phyloP scores from a whole-genome alignment of 257 asterid species.

The Fraxinus excelsior region DNA sequence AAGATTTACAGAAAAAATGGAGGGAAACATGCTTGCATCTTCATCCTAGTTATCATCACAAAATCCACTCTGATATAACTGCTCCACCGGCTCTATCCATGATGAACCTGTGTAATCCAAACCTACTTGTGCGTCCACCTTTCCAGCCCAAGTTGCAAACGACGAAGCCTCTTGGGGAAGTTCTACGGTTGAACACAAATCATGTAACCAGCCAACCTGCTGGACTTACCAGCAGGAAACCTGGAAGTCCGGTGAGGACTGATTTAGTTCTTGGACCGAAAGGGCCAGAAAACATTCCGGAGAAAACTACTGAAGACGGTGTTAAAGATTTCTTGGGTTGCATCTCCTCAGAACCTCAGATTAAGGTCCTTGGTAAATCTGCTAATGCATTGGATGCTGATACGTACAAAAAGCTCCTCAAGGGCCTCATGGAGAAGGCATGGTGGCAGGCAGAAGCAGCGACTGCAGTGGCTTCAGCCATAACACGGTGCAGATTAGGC shows the following conservation, averaged over 20 bases:
- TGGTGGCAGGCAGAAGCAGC: slow-evolving; percentile 99
- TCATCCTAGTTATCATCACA: slow-evolving; percentile 70
- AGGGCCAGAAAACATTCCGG: slow-evolving; percentile 34
- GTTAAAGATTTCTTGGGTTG: slow-evolving; percentile 68
- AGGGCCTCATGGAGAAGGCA: slow-evolving; percentile 84
- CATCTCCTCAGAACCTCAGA: slow-evolving; percentile 62
- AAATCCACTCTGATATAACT: slow-evolving; percentile 30
- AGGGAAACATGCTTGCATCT: slow-evolving; percentile 67
- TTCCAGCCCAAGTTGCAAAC: slow-evolving; percentile 55
- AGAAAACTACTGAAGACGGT: slow-evolving; percentile 40
- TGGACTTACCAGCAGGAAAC: slow-evolving; percentile 40
- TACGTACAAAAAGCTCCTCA: slow-evolving; percentile 73
- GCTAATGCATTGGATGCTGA: slow-evolving; percentile 64
- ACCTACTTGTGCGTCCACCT: slow-evolving; percentile 49
- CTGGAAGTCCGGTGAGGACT: slow-evolving; percentile 77
- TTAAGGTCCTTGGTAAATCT: slow-evolving; percentile 58
- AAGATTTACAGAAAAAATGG: slow-evolving; percentile 79
- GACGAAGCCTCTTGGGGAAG: slow-evolving; percentile 52
- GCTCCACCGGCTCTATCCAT: slow-evolving; percentile 45
- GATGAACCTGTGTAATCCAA: slow-evolving; percentile 50
- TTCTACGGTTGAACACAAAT: slow-evolving; percentile 53
- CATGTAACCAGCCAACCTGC: slow-evolving; percentile 31
- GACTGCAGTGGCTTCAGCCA: slow-evolving; percentile 66
- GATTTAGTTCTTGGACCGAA: slow-evolving; percentile 81
- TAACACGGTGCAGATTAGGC: slow-evolving; percentile 66